Percentiles rank a stretch among this genome's conserved stretches.
These are phyloP conservation scores for Collybiopsis confluens DNA, from an alignment of 768 basidiomycete species.

Conservation along the genomic window DNA sequence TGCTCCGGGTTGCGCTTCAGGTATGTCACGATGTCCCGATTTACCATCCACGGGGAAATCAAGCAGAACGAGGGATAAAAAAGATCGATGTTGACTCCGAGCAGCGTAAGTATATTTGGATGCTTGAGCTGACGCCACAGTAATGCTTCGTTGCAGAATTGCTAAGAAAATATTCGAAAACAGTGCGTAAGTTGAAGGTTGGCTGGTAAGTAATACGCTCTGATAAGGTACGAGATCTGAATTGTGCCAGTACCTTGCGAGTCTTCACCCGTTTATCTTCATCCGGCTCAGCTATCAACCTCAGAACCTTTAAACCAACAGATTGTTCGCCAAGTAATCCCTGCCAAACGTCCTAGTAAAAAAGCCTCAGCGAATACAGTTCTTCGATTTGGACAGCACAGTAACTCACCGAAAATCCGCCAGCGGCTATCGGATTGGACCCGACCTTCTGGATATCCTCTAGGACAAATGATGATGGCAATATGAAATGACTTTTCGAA, in stretches of 20 bases:
- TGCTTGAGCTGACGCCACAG: slow-evolving; percentile 27
- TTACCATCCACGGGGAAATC: neutral
- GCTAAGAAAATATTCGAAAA: neutral
- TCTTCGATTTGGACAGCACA: too few species aligned
- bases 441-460: too few species aligned
- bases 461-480: too few species aligned
- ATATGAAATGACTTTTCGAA: too few species aligned
- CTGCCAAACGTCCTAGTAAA: neutral
- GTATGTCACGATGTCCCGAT: neutral
- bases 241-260: neutral
- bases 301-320: neutral
- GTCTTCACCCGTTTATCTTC: neutral
- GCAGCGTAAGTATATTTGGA: slow-evolving; percentile 26
- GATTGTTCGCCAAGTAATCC: neutral
- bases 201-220: too few species aligned
- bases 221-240: slow-evolving; percentile 1
- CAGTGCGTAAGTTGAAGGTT: too few species aligned
- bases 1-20: neutral
- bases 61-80: neutral
- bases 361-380: too few species aligned
- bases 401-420: neutral
- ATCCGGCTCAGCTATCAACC: neutral
- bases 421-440: neutral
- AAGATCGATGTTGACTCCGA: slow-evolving; percentile 18
- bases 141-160: slow-evolving; percentile 7